Conservation (phyloP, 805 yeast genomes). For the Wickerhamomyces bisporus region DNA sequence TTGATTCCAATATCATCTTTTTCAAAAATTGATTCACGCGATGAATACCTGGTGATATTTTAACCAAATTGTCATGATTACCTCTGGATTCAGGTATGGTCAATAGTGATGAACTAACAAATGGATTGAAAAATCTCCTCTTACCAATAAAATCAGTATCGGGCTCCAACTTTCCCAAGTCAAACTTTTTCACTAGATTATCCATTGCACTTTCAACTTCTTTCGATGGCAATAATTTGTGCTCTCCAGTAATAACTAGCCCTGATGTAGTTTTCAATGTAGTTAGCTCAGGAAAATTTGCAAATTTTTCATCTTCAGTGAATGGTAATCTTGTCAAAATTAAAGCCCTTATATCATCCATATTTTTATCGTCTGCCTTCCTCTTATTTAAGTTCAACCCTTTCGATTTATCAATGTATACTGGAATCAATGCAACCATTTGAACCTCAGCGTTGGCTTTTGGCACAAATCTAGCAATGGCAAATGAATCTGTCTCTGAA, state of each 20-base stretch:
- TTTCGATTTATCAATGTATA: constrained; percentile 20
- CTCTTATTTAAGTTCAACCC: constrained; percentile 19
- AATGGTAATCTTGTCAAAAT: constrained; percentile 58
- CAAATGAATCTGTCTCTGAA: constrained; percentile 40
- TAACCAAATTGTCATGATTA: constrained; percentile 22
- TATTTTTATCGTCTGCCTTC: constrained; percentile 13
- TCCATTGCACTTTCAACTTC: constrained; percentile 40
- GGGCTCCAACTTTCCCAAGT: constrained; percentile 27
- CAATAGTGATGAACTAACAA: constrained; percentile 8
- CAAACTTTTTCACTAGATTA: constrained; percentile 38
- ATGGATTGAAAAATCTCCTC: constrained; percentile 16
- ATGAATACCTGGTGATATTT: constrained; percentile 21
- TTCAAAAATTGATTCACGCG: constrained; percentile 14
- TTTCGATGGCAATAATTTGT: constrained; percentile 28
- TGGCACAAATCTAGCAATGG: constrained; percentile 60
- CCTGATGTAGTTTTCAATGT: constrained; percentile 30
- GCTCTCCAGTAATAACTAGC: constrained; percentile 18
- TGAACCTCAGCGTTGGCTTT: constrained; percentile 42
- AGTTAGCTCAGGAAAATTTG: constrained; percentile 42
- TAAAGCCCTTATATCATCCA: constrained; percentile 34
- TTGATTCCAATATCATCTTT: constrained; percentile 10
- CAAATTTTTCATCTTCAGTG: constrained; percentile 66
- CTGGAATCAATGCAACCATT: constrained; percentile 54
- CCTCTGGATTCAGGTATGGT: constrained; percentile 11
- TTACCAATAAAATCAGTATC: constrained; percentile 21